phyloP scores from a whole-genome alignment of 1,139 yeast species.

The Hansenula anomala region DNA sequence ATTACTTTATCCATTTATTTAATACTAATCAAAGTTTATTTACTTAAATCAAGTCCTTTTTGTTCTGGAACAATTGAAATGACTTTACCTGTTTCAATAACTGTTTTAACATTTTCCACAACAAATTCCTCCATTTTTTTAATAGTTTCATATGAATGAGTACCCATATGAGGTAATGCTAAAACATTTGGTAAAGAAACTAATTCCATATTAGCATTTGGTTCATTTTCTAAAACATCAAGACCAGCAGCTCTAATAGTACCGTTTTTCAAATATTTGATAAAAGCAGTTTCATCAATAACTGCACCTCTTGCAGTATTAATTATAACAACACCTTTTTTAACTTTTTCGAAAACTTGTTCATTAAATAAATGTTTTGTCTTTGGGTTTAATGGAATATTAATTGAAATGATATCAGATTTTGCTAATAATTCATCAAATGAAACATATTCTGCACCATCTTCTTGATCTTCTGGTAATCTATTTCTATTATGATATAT shows the following conservation, averaged over 20 bases:
- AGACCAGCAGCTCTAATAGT: conserved; percentile 71
- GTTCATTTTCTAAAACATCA: conserved; percentile 86
- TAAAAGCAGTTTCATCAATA: conserved; percentile 61
- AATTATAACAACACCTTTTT: conserved; percentile 57
- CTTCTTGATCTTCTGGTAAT: conserved; percentile 49
- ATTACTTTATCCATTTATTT: too few species aligned
- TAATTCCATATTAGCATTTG: conserved; percentile 57
- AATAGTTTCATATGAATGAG: conserved; percentile 58
- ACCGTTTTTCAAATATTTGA: conserved; percentile 59
- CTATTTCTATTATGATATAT: conserved; percentile 57
- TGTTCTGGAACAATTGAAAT: conserved; percentile 67
- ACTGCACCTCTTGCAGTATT: conserved; percentile 77
- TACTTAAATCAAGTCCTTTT: conserved; percentile 20
- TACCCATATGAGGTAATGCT: conserved; percentile 80
- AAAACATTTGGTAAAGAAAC: conserved; percentile 49
- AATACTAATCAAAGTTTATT: too few species aligned
- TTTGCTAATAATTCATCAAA: conserved; percentile 50
- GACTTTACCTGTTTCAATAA: conserved; percentile 54
- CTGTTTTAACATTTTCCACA: conserved; percentile 33
- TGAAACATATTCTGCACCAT: conserved; percentile 48
- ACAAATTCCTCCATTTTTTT: conserved; percentile 50
- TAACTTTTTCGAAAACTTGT: conserved; percentile 50
- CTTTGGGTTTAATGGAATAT: conserved; percentile 54
- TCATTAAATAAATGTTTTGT: conserved; percentile 58
- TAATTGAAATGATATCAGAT: conserved; percentile 57